These are phyloP conservation scores for Lipomyces orientalis DNA, from an alignment of 805 yeast species.

Conservation along the genomic window DNA sequence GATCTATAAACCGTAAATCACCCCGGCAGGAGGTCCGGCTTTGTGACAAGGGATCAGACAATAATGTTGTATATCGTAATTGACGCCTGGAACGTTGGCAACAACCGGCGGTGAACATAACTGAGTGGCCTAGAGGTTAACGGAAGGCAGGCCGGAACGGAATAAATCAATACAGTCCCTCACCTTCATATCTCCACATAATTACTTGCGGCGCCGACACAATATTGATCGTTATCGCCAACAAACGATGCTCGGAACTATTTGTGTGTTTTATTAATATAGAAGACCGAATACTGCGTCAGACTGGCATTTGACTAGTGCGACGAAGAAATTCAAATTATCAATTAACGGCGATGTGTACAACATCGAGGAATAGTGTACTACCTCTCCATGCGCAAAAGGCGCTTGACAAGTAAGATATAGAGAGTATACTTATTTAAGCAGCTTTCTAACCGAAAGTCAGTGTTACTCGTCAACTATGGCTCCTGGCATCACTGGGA, in stretches of 20 bases:
- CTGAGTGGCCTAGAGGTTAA: not conserved
- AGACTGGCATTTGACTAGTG: not conserved
- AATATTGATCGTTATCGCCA: not conserved
- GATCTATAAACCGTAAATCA: not conserved
- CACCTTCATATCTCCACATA: not conserved
- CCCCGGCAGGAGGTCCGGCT: not conserved
- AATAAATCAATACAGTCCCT: not conserved
- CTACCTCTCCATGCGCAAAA: not conserved
- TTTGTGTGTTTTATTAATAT: not conserved
- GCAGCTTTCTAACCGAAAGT: not conserved
- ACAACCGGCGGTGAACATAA: too few species aligned
- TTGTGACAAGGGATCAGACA: not conserved
- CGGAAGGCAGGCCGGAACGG: not conserved
- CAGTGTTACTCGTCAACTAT: slow-evolving; percentile 16
- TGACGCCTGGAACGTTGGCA: too few species aligned
- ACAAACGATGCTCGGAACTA: not conserved
- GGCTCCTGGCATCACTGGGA: slow-evolving; percentile 14
- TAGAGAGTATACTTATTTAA: not conserved
- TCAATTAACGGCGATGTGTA: not conserved
- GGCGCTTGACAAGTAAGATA: not conserved
- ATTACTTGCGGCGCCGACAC: not conserved
- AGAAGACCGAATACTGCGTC: not conserved
- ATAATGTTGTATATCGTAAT: not conserved
- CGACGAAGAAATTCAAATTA: not conserved
- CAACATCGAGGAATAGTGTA: not conserved